These are phyloP conservation scores for Linum trigynum DNA, from an alignment of 345 rosid genomes.

Conservation along the genomic window DNA sequence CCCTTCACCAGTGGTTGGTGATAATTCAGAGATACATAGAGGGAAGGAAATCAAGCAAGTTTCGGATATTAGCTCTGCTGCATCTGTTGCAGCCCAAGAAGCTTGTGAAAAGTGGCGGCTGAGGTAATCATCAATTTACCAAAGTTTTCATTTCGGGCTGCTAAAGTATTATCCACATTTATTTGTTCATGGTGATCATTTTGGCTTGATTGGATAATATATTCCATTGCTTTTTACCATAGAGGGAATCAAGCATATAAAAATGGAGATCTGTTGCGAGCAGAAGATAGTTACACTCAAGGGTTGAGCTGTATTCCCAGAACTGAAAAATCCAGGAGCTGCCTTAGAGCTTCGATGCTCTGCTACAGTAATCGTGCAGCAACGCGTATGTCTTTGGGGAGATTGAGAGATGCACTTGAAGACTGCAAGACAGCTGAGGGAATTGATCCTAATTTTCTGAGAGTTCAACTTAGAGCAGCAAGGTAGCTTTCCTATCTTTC, in stretches of 20 bases:
- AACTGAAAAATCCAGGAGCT: slow-evolving; percentile 63
- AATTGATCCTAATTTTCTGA: slow-evolving; percentile 73
- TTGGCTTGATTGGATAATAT: slow-evolving; percentile 4
- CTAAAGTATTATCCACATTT: neutral
- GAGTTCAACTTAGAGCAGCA: slow-evolving; percentile 85
- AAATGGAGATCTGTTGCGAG: slow-evolving; percentile 58
- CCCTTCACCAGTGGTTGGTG: slow-evolving; percentile 25
- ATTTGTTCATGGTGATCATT: neutral
- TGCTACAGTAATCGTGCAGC: slow-evolving; percentile 98
- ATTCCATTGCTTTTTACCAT: slow-evolving; percentile 22
- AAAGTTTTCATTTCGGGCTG: slow-evolving; percentile 3
- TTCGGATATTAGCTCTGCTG: slow-evolving; percentile 31
- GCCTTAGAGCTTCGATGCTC: slow-evolving; percentile 79
- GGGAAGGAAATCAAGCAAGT: slow-evolving; percentile 34
- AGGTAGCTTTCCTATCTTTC: slow-evolving; percentile 45
- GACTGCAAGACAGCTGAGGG: slow-evolving; percentile 77
- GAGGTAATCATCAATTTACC: slow-evolving; percentile 36
- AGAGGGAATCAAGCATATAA: slow-evolving; percentile 95
- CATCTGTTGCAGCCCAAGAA: slow-evolving; percentile 56
- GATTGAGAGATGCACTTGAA: slow-evolving; percentile 75
- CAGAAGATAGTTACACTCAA: slow-evolving; percentile 76
- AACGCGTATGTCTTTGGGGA: slow-evolving; percentile 72
- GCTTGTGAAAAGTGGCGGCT: slow-evolving; percentile 96
- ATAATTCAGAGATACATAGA: slow-evolving; percentile 28
- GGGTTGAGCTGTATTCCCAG: slow-evolving; percentile 62